Evolutionary conservation across 2,329 filamentous ascomycete genomes (phyloP).

Genomic region (Capronia epimyces): DNA sequence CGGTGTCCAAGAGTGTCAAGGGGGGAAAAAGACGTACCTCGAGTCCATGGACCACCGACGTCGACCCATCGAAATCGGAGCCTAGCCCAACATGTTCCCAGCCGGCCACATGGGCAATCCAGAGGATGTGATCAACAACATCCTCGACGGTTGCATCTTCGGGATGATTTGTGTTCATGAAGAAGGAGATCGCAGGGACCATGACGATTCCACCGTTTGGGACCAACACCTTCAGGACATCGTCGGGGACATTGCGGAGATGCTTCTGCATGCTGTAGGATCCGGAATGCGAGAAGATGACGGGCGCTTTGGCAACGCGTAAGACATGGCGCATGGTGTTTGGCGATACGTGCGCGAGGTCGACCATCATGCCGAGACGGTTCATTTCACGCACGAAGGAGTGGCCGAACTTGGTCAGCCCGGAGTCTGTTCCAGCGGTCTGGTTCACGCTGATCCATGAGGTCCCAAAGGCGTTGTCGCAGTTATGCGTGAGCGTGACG

Average conservation of each 20-base stretch:
- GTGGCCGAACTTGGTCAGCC: too few species aligned
- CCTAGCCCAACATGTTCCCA: conserved; percentile 87
- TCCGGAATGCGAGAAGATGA: conserved; percentile 30
- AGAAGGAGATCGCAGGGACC: background rate
- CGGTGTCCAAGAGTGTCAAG: too few species aligned
- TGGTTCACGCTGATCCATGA: too few species aligned
- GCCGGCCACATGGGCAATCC: conserved; percentile 76
- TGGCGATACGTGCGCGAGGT: conserved; percentile 29
- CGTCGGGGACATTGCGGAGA: background rate
- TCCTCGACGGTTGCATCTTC: background rate
- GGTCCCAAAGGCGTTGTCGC: too few species aligned
- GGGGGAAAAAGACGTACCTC: too few species aligned
- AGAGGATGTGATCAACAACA: conserved; percentile 70
- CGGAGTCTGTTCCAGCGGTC: too few species aligned
- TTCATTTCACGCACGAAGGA: conserved; percentile 31
- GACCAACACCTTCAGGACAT: background rate
- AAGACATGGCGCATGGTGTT: conserved; percentile 28
- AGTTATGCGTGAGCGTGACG: too few species aligned
- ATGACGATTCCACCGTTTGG: background rate
- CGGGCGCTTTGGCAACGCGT: conserved; percentile 24
- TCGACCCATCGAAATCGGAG: conserved; percentile 73
- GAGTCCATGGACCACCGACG: conserved; percentile 61
- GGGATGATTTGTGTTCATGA: background rate
- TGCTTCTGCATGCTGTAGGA: background rate
- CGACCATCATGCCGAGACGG: conserved; percentile 30